Evolutionary conservation across 768 basidiomycete species (phyloP).

Genomic region (Tulasnella sp.): DNA sequence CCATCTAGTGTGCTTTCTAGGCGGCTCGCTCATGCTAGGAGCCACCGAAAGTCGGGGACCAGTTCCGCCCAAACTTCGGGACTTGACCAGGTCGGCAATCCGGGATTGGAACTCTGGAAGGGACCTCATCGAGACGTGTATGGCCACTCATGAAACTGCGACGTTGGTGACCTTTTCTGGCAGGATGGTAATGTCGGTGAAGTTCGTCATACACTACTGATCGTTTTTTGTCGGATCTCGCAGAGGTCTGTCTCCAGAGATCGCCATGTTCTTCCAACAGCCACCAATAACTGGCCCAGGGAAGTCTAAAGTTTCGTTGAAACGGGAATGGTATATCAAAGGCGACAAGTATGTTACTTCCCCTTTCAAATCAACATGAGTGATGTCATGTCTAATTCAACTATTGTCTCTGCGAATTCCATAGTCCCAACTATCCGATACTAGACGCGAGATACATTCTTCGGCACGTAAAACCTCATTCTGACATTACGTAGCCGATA

Average conservation of each 20-base stretch:
- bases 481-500: background rate
- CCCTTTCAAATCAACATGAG: background rate
- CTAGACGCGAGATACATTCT: constrained; percentile 92
- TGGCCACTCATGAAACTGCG: constrained; percentile 71
- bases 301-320: constrained; percentile 36
- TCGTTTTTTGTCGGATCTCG: background rate
- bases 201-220: no score
- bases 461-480: constrained; percentile 36
- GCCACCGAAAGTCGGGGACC: constrained; percentile 54
- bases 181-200: no score
- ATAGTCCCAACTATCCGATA: constrained; percentile 16
- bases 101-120: constrained; percentile 72
- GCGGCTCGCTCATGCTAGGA: constrained; percentile 84
- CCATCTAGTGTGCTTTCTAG: constrained; percentile 91
- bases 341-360: constrained; percentile 35
- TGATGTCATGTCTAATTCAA: background rate
- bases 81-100: constrained; percentile 47
- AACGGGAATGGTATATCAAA: constrained; percentile 85
- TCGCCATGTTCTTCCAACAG: constrained; percentile 69
- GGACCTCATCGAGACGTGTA: constrained; percentile 78
- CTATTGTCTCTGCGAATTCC: background rate
- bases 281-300: constrained; percentile 37
- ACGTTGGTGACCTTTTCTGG: no score
- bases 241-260: constrained; percentile 82
- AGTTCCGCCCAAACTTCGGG: constrained; percentile 49